phyloP scores from a whole-genome alignment of 352 stramenopile genomes.

The Aphanomyces astaci region DNA sequence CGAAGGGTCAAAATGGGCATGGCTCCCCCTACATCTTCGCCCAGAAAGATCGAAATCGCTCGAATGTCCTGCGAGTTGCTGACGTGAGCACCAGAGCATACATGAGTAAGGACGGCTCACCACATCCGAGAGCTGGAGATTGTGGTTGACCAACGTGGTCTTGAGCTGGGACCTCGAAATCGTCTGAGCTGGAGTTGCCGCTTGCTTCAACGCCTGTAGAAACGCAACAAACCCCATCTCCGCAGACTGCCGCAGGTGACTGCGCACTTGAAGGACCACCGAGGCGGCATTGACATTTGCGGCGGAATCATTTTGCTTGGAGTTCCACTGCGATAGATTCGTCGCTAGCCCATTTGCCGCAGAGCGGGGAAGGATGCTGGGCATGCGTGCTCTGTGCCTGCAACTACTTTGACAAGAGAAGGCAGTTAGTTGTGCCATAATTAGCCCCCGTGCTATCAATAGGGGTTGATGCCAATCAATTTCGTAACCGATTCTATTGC shows the following conservation, averaged over 20 bases:
- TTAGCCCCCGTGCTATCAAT: neutral
- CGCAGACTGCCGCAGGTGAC: slow-evolving; percentile 34
- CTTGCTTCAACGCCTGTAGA: slow-evolving; percentile 32
- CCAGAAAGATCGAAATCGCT: slow-evolving; percentile 37
- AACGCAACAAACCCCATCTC: slow-evolving; percentile 30
- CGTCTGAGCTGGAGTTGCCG: slow-evolving; percentile 27
- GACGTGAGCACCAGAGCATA: neutral
- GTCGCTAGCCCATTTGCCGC: slow-evolving; percentile 22
- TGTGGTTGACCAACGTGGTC: slow-evolving; percentile 41
- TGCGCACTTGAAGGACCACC: slow-evolving; percentile 39
- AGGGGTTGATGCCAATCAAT: neutral
- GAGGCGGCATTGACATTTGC: slow-evolving; percentile 46
- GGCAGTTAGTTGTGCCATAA: neutral
- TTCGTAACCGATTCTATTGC: neutral
- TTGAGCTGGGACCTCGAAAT: slow-evolving; percentile 50
- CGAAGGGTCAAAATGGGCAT: slow-evolving; percentile 44
- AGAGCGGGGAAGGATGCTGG: slow-evolving; percentile 9
- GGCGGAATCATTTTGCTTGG: slow-evolving; percentile 52
- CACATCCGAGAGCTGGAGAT: slow-evolving; percentile 50
- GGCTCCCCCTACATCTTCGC: slow-evolving; percentile 32
- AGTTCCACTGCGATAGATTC: slow-evolving; percentile 67
- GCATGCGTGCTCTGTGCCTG: neutral
- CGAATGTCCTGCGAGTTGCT: slow-evolving; percentile 36
- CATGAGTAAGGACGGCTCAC: slow-evolving; percentile 21
- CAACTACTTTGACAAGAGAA: slow-evolving; percentile 9